phyloP scores from a whole-genome alignment of 108 stramenopile genomes.

The Cyclotella atomus region DNA sequence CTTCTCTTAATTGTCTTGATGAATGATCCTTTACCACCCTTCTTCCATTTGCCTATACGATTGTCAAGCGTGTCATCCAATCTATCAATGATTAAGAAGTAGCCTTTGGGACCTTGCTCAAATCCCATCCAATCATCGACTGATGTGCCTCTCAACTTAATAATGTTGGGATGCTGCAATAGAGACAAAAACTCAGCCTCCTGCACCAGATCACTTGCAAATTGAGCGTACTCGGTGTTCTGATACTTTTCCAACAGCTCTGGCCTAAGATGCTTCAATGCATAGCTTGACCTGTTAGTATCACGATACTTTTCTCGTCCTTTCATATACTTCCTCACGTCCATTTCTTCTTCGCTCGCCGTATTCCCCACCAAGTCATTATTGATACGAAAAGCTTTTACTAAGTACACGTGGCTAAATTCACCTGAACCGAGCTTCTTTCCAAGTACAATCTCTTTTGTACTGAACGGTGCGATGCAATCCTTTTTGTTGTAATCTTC shows the following conservation, averaged over 20 bases:
- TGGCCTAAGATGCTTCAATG: slow-evolving; percentile 37
- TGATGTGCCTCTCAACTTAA: slow-evolving; percentile 55
- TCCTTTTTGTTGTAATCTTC: slow-evolving; percentile 15
- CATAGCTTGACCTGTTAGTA: slow-evolving; percentile 36
- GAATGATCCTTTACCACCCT: neutral
- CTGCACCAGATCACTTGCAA: slow-evolving; percentile 60
- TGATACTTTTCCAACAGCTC: slow-evolving; percentile 20
- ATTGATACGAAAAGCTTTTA: neutral
- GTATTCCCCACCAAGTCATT: neutral
- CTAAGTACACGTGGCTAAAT: slow-evolving; percentile 25
- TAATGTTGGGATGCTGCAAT: slow-evolving; percentile 70
- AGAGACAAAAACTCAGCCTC: slow-evolving; percentile 65
- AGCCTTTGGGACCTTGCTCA: slow-evolving; percentile 36
- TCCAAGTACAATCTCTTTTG: slow-evolving; percentile 28
- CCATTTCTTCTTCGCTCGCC: neutral
- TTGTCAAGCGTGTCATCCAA: slow-evolving; percentile 51
- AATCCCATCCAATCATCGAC: slow-evolving; percentile 18
- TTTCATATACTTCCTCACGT: neutral
- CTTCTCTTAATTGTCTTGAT: neutral
- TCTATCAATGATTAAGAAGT: slow-evolving; percentile 70
- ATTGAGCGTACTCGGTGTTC: slow-evolving; percentile 10
- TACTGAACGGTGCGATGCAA: slow-evolving; percentile 16
- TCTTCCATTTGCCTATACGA: slow-evolving; percentile 44
- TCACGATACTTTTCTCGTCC: neutral
- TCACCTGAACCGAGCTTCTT: slow-evolving; percentile 27